Conservation (phyloP, 306 rosid species). For the Geum urbanum region DNA sequence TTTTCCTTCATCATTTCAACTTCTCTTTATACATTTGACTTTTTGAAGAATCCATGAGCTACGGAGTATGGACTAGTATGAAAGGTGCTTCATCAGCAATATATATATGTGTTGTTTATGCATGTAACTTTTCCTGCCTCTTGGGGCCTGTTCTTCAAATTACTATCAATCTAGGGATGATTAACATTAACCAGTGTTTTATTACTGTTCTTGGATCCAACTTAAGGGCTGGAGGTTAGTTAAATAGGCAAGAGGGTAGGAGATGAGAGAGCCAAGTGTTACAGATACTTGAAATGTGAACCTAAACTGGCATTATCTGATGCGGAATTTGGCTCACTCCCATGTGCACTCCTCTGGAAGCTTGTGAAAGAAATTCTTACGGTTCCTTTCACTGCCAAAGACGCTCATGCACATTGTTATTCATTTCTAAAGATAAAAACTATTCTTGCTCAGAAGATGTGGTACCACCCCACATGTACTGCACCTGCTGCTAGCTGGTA, state of each 20-base stretch:
- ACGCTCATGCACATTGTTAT: constrained; percentile 12
- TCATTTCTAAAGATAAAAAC: background rate
- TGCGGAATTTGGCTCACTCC: constrained; percentile 23
- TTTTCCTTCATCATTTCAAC: constrained; percentile 40
- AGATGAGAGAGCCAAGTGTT: background rate
- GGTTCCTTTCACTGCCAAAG: constrained; percentile 4
- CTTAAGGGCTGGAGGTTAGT: constrained; percentile 9
- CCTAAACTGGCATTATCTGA: constrained; percentile 26
- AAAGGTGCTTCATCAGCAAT: constrained; percentile 29
- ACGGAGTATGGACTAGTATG: background rate
- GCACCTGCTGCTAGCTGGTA: constrained; percentile 3
- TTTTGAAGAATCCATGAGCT: constrained; percentile 21
- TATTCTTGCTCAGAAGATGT: constrained; percentile 6
- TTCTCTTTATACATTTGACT: constrained; percentile 56
- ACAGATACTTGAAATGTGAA: constrained; percentile 38
- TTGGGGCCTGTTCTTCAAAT: background rate
- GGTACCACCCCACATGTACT: constrained; percentile 20
- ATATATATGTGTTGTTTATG: constrained; percentile 20
- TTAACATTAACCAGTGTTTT: background rate
- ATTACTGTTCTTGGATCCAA: background rate
- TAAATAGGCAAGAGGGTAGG: background rate
- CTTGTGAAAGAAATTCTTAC: constrained; percentile 10
- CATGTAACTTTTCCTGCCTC: constrained; percentile 13
- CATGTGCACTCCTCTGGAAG: constrained; percentile 16
- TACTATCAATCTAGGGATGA: constrained; percentile 6